These are phyloP conservation scores for Pholiota conissans DNA, from an alignment of 768 basidiomycete genomes.

Conservation along the genomic window DNA sequence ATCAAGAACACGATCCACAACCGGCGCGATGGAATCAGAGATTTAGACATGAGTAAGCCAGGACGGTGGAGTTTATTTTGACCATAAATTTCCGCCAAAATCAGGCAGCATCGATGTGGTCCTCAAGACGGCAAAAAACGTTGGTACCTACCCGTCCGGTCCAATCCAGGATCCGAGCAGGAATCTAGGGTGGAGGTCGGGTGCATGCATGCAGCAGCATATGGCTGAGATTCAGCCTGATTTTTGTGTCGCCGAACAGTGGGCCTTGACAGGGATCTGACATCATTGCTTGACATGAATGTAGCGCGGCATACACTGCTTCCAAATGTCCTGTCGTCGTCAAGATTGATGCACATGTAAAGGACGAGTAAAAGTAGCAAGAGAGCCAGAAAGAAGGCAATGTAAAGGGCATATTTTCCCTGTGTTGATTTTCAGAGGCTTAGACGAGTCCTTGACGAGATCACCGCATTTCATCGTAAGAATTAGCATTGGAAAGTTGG, in stretches of 20 bases:
- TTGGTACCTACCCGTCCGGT: not conserved
- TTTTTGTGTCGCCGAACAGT: not conserved
- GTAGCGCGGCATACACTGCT: not conserved
- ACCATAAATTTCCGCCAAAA: not conserved
- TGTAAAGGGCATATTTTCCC: no score
- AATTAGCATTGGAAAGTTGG: no score
- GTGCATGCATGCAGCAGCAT: not conserved
- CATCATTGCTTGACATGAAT: not conserved
- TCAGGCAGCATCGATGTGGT: not conserved
- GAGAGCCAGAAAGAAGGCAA: no score
- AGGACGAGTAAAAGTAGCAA: no score
- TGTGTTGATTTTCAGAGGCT: no score
- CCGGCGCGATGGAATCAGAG: not conserved
- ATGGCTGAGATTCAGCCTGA: no score
- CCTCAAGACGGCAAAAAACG: not conserved
- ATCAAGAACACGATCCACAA: not conserved
- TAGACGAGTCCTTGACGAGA: no score
- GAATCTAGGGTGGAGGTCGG: no score
- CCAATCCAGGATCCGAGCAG: not conserved
- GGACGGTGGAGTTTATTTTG: not conserved
- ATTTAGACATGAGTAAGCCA: not conserved
- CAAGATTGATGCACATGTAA: not conserved
- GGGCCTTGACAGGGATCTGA: not conserved
- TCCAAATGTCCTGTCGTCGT: not conserved
- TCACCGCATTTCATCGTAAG: no score